Conservation (phyloP, 371 early-diverging fungal genomes). For the Syncephalastrum monosporum region DNA sequence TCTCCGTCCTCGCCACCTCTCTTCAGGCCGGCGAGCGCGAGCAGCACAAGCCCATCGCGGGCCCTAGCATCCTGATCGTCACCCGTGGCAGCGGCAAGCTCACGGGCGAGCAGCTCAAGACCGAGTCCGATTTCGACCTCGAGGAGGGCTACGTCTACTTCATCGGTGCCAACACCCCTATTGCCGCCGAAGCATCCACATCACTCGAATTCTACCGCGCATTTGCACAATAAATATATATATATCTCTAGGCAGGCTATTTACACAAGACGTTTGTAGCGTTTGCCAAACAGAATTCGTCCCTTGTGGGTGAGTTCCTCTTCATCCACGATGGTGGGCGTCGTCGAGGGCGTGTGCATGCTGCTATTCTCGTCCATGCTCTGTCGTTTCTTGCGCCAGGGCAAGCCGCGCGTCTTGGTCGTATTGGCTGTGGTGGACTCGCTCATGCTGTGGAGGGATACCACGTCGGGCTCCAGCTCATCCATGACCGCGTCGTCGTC, state of each 20-base stretch:
- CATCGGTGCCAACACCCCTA: slow-evolving; percentile 56
- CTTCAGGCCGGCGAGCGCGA: slow-evolving; percentile 52
- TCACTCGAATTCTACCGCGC: slow-evolving; percentile 65
- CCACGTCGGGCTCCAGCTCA: slow-evolving; percentile 18
- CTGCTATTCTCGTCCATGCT: slow-evolving; percentile 16
- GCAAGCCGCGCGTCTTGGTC: too few relatives aligned
- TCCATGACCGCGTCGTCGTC: slow-evolving; percentile 16
- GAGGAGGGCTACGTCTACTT: slow-evolving; percentile 66
- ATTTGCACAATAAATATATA: slow-evolving; percentile 16
- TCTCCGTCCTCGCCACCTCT: slow-evolving; percentile 74
- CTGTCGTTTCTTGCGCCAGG: slow-evolving; percentile 6
- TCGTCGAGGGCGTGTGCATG: slow-evolving; percentile 4
- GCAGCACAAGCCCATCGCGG: slow-evolving; percentile 56
- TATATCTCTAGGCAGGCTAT: too few relatives aligned
- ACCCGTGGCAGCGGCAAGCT: slow-evolving; percentile 62
- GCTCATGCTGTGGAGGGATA: slow-evolving; percentile 18
- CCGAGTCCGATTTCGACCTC: slow-evolving; percentile 21
- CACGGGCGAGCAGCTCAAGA: slow-evolving; percentile 23
- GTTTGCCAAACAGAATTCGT: slow-evolving; percentile 19
- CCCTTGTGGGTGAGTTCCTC: slow-evolving; percentile 25
- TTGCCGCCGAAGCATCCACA: slow-evolving; percentile 44
- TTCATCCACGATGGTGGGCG: not conserved
- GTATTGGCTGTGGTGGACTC: not conserved
- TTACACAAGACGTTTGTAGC: slow-evolving; percentile 9
- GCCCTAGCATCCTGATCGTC: slow-evolving; percentile 86